Conservation (phyloP, 345 rosid species). For the Eutrema yunnanense region DNA sequence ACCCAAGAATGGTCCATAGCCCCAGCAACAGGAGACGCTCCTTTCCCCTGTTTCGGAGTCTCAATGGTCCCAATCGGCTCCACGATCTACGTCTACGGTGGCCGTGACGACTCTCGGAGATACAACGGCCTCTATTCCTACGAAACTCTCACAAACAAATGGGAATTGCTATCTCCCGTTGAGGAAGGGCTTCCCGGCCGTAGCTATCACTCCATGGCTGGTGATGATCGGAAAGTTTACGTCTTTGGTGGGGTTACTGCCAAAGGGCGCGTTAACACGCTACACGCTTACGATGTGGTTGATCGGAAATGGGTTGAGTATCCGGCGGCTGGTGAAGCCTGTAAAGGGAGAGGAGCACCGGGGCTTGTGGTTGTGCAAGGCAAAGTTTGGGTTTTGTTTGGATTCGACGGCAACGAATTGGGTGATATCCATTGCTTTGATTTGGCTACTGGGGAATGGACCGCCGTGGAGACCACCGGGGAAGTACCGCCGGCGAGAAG, state of each 20-base stretch:
- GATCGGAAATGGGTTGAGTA: constrained; percentile 29
- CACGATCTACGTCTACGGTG: constrained; percentile 28
- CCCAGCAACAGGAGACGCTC: constrained; percentile 19
- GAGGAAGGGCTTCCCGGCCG: constrained; percentile 29
- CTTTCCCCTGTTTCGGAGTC: constrained; percentile 30
- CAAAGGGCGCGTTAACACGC: constrained; percentile 22
- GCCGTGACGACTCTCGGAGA: constrained; percentile 19
- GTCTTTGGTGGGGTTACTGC: constrained; percentile 30
- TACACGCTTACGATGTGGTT: constrained; percentile 21
- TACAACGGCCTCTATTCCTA: constrained; percentile 20
- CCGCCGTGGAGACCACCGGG: constrained; percentile 19
- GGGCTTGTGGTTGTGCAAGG: constrained; percentile 23
- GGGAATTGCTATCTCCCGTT: constrained; percentile 5
- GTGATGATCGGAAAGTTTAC: constrained; percentile 24
- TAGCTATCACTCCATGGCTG: constrained; percentile 24
- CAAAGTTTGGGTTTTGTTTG: constrained; percentile 31
- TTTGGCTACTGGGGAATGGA: background rate
- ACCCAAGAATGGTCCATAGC: constrained; percentile 28
- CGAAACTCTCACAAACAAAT: constrained; percentile 21
- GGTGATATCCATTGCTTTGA: constrained; percentile 31
- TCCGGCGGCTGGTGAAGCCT: constrained; percentile 28
- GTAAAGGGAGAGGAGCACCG: constrained; percentile 33
- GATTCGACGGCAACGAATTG: constrained; percentile 23
- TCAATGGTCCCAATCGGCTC: constrained; percentile 26
- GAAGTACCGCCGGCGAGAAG: constrained; percentile 22